Evolutionary conservation across 2,329 filamentous ascomycete genomes (phyloP).

Genomic region (Phaeoacremonium minimum): DNA sequence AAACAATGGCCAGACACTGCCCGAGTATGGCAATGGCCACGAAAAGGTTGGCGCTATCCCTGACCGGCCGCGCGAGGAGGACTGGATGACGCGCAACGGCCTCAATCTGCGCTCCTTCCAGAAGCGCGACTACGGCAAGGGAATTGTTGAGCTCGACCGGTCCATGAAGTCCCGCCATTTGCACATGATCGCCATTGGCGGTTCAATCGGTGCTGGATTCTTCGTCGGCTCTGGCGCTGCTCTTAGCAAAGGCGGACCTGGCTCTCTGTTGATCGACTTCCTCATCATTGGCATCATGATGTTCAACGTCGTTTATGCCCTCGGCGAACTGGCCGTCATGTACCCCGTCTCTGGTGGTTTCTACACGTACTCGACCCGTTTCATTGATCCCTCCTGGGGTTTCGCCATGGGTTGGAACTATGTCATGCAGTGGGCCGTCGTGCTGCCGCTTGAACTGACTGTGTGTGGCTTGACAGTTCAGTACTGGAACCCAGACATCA

Average conservation of each 20-base stretch:
- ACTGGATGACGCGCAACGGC: slow-evolving; percentile 32
- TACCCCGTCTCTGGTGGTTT: slow-evolving; percentile 55
- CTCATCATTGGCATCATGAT: slow-evolving; percentile 56
- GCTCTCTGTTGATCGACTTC: slow-evolving; percentile 42
- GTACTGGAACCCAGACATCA: slow-evolving; percentile 43
- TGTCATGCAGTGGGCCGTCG: slow-evolving; percentile 42
- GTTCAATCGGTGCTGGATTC: slow-evolving; percentile 58
- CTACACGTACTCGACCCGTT: slow-evolving; percentile 51
- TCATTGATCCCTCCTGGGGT: slow-evolving; percentile 54
- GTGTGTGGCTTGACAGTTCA: slow-evolving; percentile 42
- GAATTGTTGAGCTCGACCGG: slow-evolving; percentile 20
- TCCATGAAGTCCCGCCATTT: slow-evolving; percentile 43
- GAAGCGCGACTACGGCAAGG: slow-evolving; percentile 21
- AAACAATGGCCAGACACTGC: no score
- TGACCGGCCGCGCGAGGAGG: no score
- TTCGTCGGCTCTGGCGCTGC: slow-evolving; percentile 55
- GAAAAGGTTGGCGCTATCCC: no score
- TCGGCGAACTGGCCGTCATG: slow-evolving; percentile 52
- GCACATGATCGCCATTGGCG: slow-evolving; percentile 50
- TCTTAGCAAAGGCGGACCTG: slow-evolving; percentile 40
- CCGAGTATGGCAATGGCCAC: no score
- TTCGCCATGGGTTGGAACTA: slow-evolving; percentile 44
- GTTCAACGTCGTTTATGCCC: slow-evolving; percentile 58
- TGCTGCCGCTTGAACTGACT: slow-evolving; percentile 42
- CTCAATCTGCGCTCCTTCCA: slow-evolving; percentile 35